Base-by-base conservation (phyloP, 2,329 filamentous ascomycete genomes). In the Myriosclerotinia scirpicola region DNA sequence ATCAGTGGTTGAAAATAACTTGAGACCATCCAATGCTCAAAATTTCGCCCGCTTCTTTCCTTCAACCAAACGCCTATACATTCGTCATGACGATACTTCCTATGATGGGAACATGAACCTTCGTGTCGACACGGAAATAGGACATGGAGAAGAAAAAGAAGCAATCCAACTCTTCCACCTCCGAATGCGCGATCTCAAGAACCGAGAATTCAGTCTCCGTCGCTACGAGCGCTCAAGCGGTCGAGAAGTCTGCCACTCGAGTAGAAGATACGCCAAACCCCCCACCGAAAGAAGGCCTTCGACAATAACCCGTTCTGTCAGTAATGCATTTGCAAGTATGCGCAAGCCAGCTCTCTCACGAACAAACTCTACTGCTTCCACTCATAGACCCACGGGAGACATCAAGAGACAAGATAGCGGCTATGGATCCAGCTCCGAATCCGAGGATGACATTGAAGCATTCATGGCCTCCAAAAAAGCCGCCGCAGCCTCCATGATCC, bases 101-200 rank as follows among this genome's bases (percentile, higher is more conserved):
- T 80, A 89, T 5, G 94, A 99, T 76, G 94, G 94, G 46, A 97
- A 97, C 81, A 96, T 97, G 92, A 98, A 98, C 76, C 83, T 99
- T 67, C 89, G 93, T 42, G 84, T 98, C 67, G 93, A 97, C 76
- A 94, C 92, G 7, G 82, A 90, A 69, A 85, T 91, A 55, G 80
- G 81, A 36, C 83, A 84, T 36, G 65, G 65, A 14, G 54, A 59
- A 42, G 85, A 85, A 70, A 85, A 87, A 69, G 87, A 87, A 73
- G 91, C 88, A 6, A 79, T 87, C 14, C 86, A 89, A 76, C 87
- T 99, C 58, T 98, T 97, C 79, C 94, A 99, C 78, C 82, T 98
- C 68, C 90, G 93, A 74, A 97, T 99, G 92, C 89, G 97, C 77
- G 92, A 98, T 77, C 81, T 98, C 65, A 88, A 87, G 74, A 88